A percentile compares a stretch with the other conserved stretches of the same genome.
Evolutionary conservation across 139 green algal genomes (phyloP).

Genomic region (Volvox reticuliferus): DNA sequence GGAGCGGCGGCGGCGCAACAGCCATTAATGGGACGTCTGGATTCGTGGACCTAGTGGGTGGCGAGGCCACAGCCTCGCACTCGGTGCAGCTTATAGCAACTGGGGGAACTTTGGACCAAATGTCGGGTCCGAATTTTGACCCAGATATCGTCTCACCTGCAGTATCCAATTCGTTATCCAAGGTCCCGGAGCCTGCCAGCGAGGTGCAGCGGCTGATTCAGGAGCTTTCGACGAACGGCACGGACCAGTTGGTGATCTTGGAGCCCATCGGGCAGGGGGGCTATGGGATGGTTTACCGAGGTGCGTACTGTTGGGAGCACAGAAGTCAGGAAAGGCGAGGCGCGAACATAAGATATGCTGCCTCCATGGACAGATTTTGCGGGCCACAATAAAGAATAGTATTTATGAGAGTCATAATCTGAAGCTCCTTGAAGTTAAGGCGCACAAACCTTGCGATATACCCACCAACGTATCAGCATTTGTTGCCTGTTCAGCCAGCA

Average conservation of each 20-base stretch:
- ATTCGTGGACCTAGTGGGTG: background rate
- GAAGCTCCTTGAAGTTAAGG: too few relatives aligned
- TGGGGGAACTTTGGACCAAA: background rate
- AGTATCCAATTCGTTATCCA: background rate
- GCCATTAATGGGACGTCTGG: background rate
- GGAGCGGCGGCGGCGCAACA: background rate
- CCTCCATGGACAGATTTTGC: too few relatives aligned
- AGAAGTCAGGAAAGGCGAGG: too few relatives aligned
- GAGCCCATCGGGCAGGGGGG: constrained; percentile 57
- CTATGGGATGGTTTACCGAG: constrained; percentile 56
- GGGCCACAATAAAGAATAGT: too few relatives aligned
- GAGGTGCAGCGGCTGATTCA: constrained; percentile 46
- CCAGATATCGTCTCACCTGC: background rate
- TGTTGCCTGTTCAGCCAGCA: too few relatives aligned
- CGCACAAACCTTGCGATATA: too few relatives aligned
- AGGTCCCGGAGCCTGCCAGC: constrained; percentile 29
- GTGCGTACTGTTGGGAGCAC: background rate
- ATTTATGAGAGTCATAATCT: too few relatives aligned
- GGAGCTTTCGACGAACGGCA: constrained; percentile 6
- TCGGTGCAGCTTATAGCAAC: constrained; percentile 16
- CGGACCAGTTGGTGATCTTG: constrained; percentile 48
- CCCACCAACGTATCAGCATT: too few relatives aligned
- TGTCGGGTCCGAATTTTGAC: background rate
- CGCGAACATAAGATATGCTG: too few relatives aligned
- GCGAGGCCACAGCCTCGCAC: background rate